phyloP scores from a whole-genome alignment of 2,329 filamentous ascomycete species.

The Triangularia setosa region DNA sequence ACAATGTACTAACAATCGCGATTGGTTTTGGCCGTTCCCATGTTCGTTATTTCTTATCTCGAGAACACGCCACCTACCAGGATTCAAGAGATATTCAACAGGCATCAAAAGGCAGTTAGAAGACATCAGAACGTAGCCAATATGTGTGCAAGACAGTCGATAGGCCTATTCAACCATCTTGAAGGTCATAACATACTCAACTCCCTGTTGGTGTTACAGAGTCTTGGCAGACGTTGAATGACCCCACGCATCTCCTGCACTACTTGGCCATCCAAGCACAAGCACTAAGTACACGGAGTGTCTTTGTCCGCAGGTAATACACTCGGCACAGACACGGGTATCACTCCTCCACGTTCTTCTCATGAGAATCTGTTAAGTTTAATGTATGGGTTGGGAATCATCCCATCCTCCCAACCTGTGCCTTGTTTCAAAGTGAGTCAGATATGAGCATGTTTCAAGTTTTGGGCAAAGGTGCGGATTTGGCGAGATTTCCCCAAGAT shows the following conservation, averaged over 20 bases:
- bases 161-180: no score
- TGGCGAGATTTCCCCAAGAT: neutral
- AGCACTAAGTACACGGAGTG: conserved; percentile 3
- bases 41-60: no score
- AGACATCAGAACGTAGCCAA: no score
- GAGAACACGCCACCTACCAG: no score
- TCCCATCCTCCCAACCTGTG: neutral
- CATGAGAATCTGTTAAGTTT: neutral
- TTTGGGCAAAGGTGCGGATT: neutral
- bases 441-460: conserved; percentile 21
- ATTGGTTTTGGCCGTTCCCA: no score
- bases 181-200: no score
- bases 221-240: conserved; percentile 1
- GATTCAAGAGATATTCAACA: no score
- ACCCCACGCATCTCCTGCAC: neutral
- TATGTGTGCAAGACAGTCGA: no score
- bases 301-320: conserved; percentile 11
- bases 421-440: conserved; percentile 11
- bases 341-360: neutral
- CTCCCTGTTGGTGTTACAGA: neutral
- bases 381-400: neutral
- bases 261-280: neutral
- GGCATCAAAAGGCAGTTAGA: no score
- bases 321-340: neutral
- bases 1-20: no score